These are phyloP conservation scores for Cryptococcus hybrid DNA, from an alignment of 1,284 basidiomycete species.

Conservation along the genomic window DNA sequence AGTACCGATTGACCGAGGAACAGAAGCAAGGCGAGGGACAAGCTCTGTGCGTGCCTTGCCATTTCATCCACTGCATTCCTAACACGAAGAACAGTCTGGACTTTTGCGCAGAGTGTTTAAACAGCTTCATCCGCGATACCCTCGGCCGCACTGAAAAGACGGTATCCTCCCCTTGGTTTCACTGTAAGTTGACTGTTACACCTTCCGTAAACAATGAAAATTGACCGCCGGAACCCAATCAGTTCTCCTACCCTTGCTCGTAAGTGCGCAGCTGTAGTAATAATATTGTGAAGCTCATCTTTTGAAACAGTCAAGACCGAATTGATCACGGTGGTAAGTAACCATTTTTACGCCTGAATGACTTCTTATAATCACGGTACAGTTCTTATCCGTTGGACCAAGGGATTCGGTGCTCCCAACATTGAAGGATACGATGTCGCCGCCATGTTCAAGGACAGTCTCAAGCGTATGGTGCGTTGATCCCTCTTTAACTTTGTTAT, in stretches of 20 bases:
- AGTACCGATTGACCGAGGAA: constrained; percentile 95
- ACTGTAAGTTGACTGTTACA: constrained; percentile 61
- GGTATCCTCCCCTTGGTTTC: constrained; percentile 80
- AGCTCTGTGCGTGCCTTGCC: constrained; percentile 56
- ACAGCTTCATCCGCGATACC: constrained; percentile 75
- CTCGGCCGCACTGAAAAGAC: constrained; percentile 63
- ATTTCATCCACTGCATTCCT: background rate
- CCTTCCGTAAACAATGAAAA: background rate
- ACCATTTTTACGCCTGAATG: constrained; percentile 2
- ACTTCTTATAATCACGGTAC: background rate
- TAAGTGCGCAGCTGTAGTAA: constrained; percentile 51
- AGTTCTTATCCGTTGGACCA: constrained; percentile 95
- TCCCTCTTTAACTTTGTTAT: background rate
- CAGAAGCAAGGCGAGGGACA: constrained; percentile 98
- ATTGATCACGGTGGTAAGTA: constrained; percentile 79
- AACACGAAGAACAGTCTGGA: constrained; percentile 61
- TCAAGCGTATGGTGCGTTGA: constrained; percentile 61
- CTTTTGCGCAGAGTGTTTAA: constrained; percentile 93
- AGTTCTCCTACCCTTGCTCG: constrained; percentile 94
- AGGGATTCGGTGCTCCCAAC: constrained; percentile 90
- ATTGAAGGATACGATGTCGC: constrained; percentile 93
- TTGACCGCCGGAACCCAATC: background rate
- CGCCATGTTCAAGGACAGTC: constrained; percentile 81
- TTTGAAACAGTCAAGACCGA: constrained; percentile 65
- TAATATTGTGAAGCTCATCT: constrained; percentile 1